Percentiles rank a stretch among this genome's conserved stretches.
phyloP scores from a whole-genome alignment of 306 rosid genomes.

The Quercus robur region DNA sequence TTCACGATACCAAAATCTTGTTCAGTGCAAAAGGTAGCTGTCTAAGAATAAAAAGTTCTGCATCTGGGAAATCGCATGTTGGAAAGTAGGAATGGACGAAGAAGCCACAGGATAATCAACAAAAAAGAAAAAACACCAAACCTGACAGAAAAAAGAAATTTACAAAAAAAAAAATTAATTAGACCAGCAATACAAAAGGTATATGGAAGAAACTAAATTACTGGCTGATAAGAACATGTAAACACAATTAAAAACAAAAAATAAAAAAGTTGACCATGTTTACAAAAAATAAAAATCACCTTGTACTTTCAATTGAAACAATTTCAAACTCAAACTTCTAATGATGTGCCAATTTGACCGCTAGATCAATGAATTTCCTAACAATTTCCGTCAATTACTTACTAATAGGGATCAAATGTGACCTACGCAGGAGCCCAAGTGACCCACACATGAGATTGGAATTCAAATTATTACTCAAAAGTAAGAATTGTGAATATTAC shows the following conservation, averaged over 20 bases:
- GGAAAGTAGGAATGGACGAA: slow-evolving; percentile 22
- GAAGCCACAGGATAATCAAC: slow-evolving; percentile 35
- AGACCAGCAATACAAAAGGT: not conserved
- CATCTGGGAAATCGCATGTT: slow-evolving; percentile 25
- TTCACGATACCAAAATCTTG: slow-evolving; percentile 21
- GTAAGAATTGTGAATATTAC: not conserved
- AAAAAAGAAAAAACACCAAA: slow-evolving; percentile 34
- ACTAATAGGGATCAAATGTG: not conserved
- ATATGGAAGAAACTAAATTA: not conserved
- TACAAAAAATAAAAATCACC: not conserved
- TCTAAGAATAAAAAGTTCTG: slow-evolving; percentile 25
- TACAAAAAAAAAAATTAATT: not conserved
- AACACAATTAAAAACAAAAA: not conserved
- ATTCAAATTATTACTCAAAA: not conserved
- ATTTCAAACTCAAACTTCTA: not conserved
- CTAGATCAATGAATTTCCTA: not conserved
- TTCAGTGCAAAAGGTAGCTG: slow-evolving; percentile 17
- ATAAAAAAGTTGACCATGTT: not conserved
- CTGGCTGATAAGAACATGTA: no score
- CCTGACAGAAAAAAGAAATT: slow-evolving; percentile 35
- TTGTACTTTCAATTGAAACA: not conserved
- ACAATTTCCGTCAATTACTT: not conserved
- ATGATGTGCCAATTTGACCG: not conserved
- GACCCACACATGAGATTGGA: no score
- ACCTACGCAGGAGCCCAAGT: no score